Evolutionary conservation across 164 flowering plant species (phyloP).

Genomic region (Stephania yunnanensis): DNA sequence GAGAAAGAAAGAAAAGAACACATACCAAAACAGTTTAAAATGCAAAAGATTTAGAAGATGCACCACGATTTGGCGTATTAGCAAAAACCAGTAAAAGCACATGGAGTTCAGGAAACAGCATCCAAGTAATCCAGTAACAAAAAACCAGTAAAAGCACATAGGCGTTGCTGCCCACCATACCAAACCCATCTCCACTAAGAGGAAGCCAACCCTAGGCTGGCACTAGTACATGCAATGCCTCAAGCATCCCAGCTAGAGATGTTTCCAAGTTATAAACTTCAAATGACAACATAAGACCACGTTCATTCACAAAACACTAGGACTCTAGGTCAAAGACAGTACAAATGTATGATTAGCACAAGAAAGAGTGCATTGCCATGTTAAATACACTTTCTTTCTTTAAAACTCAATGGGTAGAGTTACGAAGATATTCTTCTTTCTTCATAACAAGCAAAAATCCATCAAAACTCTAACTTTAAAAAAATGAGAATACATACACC

Average conservation of each 20-base stretch:
- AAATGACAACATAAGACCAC: not conserved
- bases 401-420: not conserved
- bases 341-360: not conserved
- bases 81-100: not conserved
- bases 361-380: not conserved
- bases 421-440: not conserved
- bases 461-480: not conserved
- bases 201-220: too few relatives aligned
- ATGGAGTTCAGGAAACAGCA: not conserved
- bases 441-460: not conserved
- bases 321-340: not conserved
- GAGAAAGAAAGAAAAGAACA: constrained; percentile 19
- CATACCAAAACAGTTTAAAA: constrained; percentile 42
- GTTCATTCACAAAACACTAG: not conserved
- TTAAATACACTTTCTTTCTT: not conserved
- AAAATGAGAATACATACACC: too few relatives aligned
- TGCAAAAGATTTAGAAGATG: not conserved
- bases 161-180: not conserved
- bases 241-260: too few relatives aligned
- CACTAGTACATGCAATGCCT: too few relatives aligned
- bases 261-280: not conserved
- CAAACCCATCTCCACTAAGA: too few relatives aligned
- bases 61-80: not conserved
- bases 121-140: not conserved
- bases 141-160: not conserved